Percentiles rank a stretch among this genome's conserved stretches.
Conservation (phyloP, 2,329 filamentous ascomycete species). For the Exophiala xenobiotica region DNA sequence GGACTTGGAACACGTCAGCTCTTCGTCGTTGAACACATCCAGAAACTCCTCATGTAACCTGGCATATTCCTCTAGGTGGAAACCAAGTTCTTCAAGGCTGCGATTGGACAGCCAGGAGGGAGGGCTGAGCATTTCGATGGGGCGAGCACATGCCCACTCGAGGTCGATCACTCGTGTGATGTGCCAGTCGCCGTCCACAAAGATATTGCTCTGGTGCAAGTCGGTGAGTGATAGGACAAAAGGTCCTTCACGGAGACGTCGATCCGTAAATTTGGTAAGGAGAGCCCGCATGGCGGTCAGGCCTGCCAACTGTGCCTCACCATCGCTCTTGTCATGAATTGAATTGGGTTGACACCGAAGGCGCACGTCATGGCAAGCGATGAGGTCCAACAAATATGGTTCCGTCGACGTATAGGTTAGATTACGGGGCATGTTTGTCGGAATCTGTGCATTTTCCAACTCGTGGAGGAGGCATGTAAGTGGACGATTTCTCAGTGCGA, state of each 20-base stretch:
- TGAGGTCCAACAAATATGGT: slow-evolving; percentile 35
- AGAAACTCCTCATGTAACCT: slow-evolving; percentile 5
- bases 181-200: slow-evolving; percentile 35
- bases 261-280: slow-evolving; percentile 30
- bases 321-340: not conserved
- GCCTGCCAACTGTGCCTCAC: slow-evolving; percentile 21
- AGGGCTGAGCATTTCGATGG: slow-evolving; percentile 32
- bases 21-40: slow-evolving; percentile 5
- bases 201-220: slow-evolving; percentile 40
- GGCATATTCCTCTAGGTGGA: not conserved
- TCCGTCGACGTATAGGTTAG: slow-evolving; percentile 37
- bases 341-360: not conserved
- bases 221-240: slow-evolving; percentile 42
- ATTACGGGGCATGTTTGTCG: slow-evolving; percentile 35
- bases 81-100: slow-evolving; percentile 10
- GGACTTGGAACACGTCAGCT: no score
- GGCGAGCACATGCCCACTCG: slow-evolving; percentile 36
- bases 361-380: slow-evolving; percentile 35
- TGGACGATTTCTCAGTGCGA: slow-evolving; percentile 40
- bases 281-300: slow-evolving; percentile 32
- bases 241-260: slow-evolving; percentile 35
- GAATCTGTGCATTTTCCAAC: slow-evolving; percentile 38
- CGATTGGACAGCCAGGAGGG: slow-evolving; percentile 25
- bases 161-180: slow-evolving; percentile 38
- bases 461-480: slow-evolving; percentile 35